phyloP scores from a whole-genome alignment of 2,329 filamentous ascomycete species.

The Magnaporthiopsis incrustans region DNA sequence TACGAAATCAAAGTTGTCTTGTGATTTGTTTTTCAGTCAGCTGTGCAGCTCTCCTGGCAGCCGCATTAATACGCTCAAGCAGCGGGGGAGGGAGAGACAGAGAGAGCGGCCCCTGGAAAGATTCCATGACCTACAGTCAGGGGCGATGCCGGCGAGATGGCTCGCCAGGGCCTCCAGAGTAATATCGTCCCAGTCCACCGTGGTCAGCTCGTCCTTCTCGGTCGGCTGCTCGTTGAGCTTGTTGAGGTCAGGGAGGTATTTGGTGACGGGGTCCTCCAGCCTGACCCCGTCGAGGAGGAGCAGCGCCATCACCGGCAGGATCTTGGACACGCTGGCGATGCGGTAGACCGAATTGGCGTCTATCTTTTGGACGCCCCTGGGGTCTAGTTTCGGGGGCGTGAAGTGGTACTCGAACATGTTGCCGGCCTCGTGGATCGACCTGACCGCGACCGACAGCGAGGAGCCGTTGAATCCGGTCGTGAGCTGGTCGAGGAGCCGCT shows the following conservation, averaged over 20 bases:
- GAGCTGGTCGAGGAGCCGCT: not conserved
- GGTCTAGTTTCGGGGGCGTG: conserved; percentile 25
- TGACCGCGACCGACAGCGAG: conserved; percentile 28
- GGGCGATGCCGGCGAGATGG: conserved; percentile 3
- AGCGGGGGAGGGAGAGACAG: no score
- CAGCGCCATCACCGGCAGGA: conserved; percentile 24
- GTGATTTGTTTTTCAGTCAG: not conserved
- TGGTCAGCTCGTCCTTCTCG: not conserved
- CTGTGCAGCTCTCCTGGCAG: not conserved
- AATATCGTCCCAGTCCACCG: conserved; percentile 6
- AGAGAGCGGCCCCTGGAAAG: not conserved
- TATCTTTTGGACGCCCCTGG: conserved; percentile 18
- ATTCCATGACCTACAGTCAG: conserved; percentile 1
- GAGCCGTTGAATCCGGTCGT: not conserved
- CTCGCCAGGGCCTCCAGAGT: conserved; percentile 2
- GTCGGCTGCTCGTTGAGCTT: conserved; percentile 8
- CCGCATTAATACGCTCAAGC: not conserved
- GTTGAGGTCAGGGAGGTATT: conserved; percentile 33
- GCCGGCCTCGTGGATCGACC: conserved; percentile 31
- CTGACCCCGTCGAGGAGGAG: conserved; percentile 21
- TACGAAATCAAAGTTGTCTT: not conserved
- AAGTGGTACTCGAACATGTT: conserved; percentile 31
- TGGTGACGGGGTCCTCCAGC: conserved; percentile 33
- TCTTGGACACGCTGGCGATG: conserved; percentile 29
- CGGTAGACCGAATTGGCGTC: conserved; percentile 27